phyloP scores from a whole-genome alignment of 179 eudicot species.

The Silene noctiflora region DNA sequence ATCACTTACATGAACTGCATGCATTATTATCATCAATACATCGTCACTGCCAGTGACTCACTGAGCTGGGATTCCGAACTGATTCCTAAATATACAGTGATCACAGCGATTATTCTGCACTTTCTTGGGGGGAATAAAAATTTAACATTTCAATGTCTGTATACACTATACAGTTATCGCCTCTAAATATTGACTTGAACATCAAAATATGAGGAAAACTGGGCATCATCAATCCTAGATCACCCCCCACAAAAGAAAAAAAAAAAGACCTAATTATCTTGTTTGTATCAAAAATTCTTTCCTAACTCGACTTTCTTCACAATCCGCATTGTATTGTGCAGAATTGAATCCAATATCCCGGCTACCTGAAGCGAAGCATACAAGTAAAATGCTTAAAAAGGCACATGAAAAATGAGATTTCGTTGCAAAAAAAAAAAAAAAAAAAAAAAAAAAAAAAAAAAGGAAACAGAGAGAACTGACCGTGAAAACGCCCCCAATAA shows the following conservation, averaged over 20 bases:
- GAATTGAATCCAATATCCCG: constrained; percentile 83
- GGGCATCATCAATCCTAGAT: constrained; percentile 15
- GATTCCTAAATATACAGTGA: background rate
- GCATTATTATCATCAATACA: background rate
- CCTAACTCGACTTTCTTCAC: constrained; percentile 90
- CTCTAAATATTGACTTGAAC: constrained; percentile 19
- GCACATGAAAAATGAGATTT: background rate
- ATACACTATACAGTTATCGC: background rate
- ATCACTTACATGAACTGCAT: background rate
- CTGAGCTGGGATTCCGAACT: background rate
- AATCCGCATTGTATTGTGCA: constrained; percentile 74
- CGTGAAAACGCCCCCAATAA: constrained; percentile 98
- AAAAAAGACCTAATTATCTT: background rate
- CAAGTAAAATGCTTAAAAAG: background rate
- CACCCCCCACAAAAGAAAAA: constrained; percentile 5
- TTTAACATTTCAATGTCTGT: background rate
- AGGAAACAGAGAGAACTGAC: constrained; percentile 35
- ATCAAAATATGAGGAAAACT: constrained; percentile 11
- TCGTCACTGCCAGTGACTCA: background rate
- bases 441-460: too few relatives aligned
- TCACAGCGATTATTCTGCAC: background rate
- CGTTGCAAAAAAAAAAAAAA: too few relatives aligned
- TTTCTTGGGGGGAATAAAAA: background rate
- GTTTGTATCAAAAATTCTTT: constrained; percentile 52
- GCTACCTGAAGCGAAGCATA: constrained; percentile 66